Evolutionary conservation across 495 filamentous ascomycete genomes (phyloP).

Genomic region (Penicillium cinerascens): DNA sequence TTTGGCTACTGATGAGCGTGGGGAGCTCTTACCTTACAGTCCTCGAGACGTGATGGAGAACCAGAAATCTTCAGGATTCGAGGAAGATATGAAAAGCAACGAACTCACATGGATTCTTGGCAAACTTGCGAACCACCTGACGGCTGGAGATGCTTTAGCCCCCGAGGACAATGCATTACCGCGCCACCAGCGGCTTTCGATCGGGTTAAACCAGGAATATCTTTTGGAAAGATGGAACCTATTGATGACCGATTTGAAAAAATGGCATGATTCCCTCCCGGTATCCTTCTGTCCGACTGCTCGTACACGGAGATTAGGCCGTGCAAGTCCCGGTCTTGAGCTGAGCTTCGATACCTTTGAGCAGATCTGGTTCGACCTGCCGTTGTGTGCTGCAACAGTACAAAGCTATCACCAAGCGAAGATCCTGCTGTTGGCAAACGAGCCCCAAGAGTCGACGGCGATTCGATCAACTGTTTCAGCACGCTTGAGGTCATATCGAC

Average conservation of each 20-base stretch:
- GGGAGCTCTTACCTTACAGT: constrained; percentile 8
- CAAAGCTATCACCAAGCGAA: constrained; percentile 23
- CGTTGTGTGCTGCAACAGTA: constrained; percentile 21
- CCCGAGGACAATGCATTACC: constrained; percentile 10
- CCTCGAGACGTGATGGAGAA: constrained; percentile 3
- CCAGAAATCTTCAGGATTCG: constrained; percentile 3
- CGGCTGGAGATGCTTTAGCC: constrained; percentile 11
- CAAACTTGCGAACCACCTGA: constrained; percentile 20
- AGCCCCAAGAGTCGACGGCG: constrained; percentile 27
- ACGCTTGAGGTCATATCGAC: constrained; percentile 19
- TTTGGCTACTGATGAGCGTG: constrained; percentile 11
- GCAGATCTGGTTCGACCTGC: constrained; percentile 21
- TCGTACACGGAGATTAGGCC: not conserved
- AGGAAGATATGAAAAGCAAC: constrained; percentile 19
- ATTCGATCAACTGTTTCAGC: constrained; percentile 23
- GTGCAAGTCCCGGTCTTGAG: not conserved
- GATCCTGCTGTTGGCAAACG: constrained; percentile 16
- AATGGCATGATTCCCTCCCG: constrained; percentile 16
- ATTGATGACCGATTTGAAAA: constrained; percentile 12
- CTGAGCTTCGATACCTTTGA: constrained; percentile 10
- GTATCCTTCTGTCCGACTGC: not conserved
- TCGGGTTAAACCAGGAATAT: constrained; percentile 17
- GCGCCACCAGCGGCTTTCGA: constrained; percentile 5
- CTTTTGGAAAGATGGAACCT: constrained; percentile 16
- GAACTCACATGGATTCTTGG: constrained; percentile 21